phyloP scores from a whole-genome alignment of 1,139 yeast species.

The Suhomyces maxii region DNA sequence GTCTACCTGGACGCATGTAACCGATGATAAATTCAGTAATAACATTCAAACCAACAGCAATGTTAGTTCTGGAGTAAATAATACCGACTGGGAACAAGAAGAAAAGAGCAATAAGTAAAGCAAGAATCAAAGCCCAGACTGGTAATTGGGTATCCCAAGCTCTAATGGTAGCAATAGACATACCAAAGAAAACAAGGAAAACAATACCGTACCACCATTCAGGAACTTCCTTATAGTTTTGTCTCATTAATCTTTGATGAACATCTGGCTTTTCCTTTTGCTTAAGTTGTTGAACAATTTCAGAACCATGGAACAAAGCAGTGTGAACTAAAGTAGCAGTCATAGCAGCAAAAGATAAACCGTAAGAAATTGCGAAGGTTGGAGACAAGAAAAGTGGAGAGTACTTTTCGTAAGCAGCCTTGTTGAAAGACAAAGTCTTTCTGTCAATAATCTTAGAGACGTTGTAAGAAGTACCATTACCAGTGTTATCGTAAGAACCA shows the following conservation, averaged over 20 bases:
- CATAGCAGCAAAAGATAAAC: conserved; percentile 63
- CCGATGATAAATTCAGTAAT: conserved; percentile 48
- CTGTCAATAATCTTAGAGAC: conserved; percentile 44
- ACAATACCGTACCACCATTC: conserved; percentile 63
- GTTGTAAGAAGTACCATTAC: conserved; percentile 26
- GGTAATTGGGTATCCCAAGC: conserved; percentile 49
- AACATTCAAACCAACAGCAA: conserved; percentile 47
- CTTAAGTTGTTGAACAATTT: conserved; percentile 47
- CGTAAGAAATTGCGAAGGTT: conserved; percentile 62
- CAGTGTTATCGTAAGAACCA: conserved; percentile 41
- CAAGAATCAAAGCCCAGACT: conserved; percentile 39
- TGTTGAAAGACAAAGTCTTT: conserved; percentile 42
- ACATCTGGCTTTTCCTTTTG: conserved; percentile 54
- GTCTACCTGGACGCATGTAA: conserved; percentile 50
- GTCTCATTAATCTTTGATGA: conserved; percentile 61
- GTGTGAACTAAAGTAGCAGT: conserved; percentile 60
- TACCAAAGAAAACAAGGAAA: conserved; percentile 38
- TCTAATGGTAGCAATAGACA: conserved; percentile 40
- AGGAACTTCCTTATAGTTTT: conserved; percentile 56
- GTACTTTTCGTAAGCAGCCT: conserved; percentile 45
- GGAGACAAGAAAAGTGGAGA: conserved; percentile 66
- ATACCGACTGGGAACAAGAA: conserved; percentile 47
- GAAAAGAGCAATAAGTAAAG: conserved; percentile 40
- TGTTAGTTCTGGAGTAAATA: conserved; percentile 43
- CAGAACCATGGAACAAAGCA: conserved; percentile 54